Base-by-base conservation (phyloP, 805 yeast species). In the Lipomyces sp. region DNA sequence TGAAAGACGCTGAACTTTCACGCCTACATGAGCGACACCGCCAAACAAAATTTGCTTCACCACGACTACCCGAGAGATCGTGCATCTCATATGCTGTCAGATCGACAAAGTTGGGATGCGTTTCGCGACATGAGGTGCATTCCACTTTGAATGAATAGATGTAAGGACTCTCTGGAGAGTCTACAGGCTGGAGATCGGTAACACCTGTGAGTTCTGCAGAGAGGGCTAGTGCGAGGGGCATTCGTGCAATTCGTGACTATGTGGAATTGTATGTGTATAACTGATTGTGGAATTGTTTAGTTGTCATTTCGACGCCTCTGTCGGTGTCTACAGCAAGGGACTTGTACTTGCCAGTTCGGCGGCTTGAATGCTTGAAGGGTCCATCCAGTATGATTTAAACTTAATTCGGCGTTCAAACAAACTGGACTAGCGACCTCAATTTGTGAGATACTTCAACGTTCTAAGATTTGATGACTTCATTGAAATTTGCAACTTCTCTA, bases 21-120 rank as follows among this genome's bases (percentile, higher is more conserved):
- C 80, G 75, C 59, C 77, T 45, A 77, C 97, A 92, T 68, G 81
- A 80, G 66, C 85, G 85, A 76, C 97, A 92, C 69, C 85, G 85
- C 82, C 90, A 87, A 2, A 89, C 87, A 74, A 92, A 90, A 69
- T 87, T 90, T 6, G 97, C 96, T 67, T 87, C 90, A 13, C 97
- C 97, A 67, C 87, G 83, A 54, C 93, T 85, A 0, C 90, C 92
- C 1, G 84, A 76, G 33, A 91, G 80, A 33, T 77, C 78, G 59
- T 75, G 69, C 34, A 62, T 37, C 35, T 72, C 74, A 62, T 57
- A 60, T 8, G 73, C 64, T 13, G 65, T 65, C 8, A 73, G 30
- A 15, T 62, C 65, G 30, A 60, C 68, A 39, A 37, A 60, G 71
- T 92, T 90, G 29, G 84, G 85, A 76, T 94, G 96, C 6, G 76